These are phyloP conservation scores for Mitragyna speciosa DNA, from an alignment of 257 asterid species.

Conservation along the genomic window DNA sequence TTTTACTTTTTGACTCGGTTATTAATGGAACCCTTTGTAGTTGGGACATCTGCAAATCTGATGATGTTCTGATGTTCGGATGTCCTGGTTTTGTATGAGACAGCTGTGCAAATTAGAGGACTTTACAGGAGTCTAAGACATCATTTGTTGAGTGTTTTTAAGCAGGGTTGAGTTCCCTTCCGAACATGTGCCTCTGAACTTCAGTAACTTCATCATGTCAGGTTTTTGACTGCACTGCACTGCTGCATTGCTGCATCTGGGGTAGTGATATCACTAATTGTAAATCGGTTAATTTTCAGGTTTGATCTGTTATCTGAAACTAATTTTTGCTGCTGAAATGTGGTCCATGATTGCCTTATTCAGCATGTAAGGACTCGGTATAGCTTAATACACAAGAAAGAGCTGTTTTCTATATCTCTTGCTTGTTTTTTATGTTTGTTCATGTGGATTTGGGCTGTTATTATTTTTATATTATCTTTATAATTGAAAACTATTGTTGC, in stretches of 20 bases:
- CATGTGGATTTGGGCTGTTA: not conserved
- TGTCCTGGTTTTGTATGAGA: slow-evolving; percentile 4
- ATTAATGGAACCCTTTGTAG: slow-evolving; percentile 93
- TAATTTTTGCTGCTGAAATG: slow-evolving; percentile 6
- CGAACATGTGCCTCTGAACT: not conserved
- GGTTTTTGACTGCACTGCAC: not conserved
- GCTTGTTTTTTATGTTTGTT: not conserved
- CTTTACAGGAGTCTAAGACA: slow-evolving; percentile 6
- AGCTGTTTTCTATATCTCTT: not conserved
- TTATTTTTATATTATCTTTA: not conserved
- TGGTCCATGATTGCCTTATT: not conserved
- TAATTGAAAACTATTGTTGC: not conserved
- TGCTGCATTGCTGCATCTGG: not conserved
- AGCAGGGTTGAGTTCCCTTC: slow-evolving; percentile 7
- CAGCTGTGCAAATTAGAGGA: slow-evolving; percentile 15
- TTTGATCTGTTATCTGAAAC: slow-evolving; percentile 9
- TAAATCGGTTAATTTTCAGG: slow-evolving; percentile 15
- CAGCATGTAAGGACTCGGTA: not conserved
- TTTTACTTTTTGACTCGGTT: slow-evolving; percentile 91
- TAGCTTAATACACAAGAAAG: not conserved
- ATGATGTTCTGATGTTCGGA: slow-evolving; percentile 94
- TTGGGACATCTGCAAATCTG: slow-evolving; percentile 81
- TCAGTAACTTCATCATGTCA: not conserved
- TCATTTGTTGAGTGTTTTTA: slow-evolving; percentile 1
- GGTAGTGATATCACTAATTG: not conserved